Base-by-base conservation (phyloP, 1,284 basidiomycete genomes). In the Mixia osmundae region DNA sequence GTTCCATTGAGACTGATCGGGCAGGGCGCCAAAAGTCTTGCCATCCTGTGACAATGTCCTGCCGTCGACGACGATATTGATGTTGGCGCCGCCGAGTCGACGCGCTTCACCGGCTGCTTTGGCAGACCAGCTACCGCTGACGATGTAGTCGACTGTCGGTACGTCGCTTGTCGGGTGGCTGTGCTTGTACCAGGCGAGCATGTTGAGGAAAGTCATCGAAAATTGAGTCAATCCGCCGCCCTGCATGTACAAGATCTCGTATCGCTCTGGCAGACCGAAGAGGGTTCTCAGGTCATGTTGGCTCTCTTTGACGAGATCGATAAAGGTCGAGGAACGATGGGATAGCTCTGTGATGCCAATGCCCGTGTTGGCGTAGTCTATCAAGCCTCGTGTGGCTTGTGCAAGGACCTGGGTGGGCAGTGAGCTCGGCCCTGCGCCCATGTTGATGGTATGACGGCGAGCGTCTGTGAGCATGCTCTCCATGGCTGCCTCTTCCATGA, bases 281-380 rank as follows among this genome's bases (percentile, higher is more conserved):
- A 83, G 71, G 8, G 59, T 62, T 43, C 79, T 70, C 43, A 53
- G 39, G 29, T 52, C 46, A 55, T 53, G 55, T 53, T 79, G 75
- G 46, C 79, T 65, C 29, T 66, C 61, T 42, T 64, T 59, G 45
- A 83, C 58, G 55, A 75, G 76, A 12, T 64, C 61, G 39, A 67
- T 66, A 57, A 94, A 94, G 48, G 83, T 75, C 50, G 76, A 72
- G 28, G 80, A 82, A 44, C 85, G 76, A 57, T 94, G 85, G 2
- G 78, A 85, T 52, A 91, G 71, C 58, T 94, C 85, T 35, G 79
- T 77, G 52, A 94, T 71, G 33, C 85, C 85, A 48, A 94, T 85
- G 24, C 85, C 87, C 3, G 78, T 85, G 33, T 66, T 66, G 40
- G 72, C 63, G 59, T 85, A 94, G 60, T 91, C 76, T 51, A 94